A percentile compares a stretch with the other conserved stretches of the same genome.
These are phyloP conservation scores for Protomyces gravidus DNA, from an alignment of 1,139 yeast species.

Conservation along the genomic window DNA sequence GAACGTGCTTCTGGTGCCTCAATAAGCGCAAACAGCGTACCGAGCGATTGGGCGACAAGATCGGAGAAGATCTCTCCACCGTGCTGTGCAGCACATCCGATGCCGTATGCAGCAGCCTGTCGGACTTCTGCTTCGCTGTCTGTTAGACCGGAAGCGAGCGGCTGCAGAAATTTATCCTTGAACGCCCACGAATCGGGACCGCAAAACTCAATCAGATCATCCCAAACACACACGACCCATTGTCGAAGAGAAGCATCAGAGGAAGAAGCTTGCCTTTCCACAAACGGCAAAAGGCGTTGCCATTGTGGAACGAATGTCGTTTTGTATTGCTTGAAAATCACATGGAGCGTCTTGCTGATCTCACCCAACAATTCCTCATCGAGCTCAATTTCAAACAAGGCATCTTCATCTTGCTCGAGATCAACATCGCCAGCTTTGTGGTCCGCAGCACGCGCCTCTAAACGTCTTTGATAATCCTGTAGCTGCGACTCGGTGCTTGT, in stretches of 20 bases:
- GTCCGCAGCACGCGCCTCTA: slow-evolving; percentile 62
- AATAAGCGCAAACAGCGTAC: slow-evolving; percentile 68
- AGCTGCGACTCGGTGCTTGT: slow-evolving; percentile 60
- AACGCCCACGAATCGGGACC: slow-evolving; percentile 64
- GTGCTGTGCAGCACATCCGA: slow-evolving; percentile 80
- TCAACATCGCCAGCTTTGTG: slow-evolving; percentile 60
- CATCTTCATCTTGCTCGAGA: slow-evolving; percentile 63
- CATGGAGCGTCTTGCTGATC: slow-evolving; percentile 69
- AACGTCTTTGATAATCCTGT: slow-evolving; percentile 64
- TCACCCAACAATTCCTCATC: slow-evolving; percentile 71
- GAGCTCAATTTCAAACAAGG: slow-evolving; percentile 65
- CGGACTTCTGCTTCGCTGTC: slow-evolving; percentile 66
- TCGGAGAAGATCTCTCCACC: slow-evolving; percentile 64
- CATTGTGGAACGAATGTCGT: slow-evolving; percentile 61
- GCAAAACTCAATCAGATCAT: slow-evolving; percentile 74
- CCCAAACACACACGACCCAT: slow-evolving; percentile 75
- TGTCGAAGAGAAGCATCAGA: slow-evolving; percentile 63
- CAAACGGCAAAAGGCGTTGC: slow-evolving; percentile 45
- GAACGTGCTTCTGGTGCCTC: slow-evolving; percentile 79
- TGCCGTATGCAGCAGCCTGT: slow-evolving; percentile 79
- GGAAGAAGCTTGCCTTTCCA: slow-evolving; percentile 47
- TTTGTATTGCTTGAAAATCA: slow-evolving; percentile 63
- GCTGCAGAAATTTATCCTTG: slow-evolving; percentile 60
- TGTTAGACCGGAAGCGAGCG: slow-evolving; percentile 58
- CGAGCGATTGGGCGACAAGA: slow-evolving; percentile 63